Evolutionary conservation across 2,329 filamentous ascomycete genomes (phyloP).

Genomic region (Penicillium frequentans): DNA sequence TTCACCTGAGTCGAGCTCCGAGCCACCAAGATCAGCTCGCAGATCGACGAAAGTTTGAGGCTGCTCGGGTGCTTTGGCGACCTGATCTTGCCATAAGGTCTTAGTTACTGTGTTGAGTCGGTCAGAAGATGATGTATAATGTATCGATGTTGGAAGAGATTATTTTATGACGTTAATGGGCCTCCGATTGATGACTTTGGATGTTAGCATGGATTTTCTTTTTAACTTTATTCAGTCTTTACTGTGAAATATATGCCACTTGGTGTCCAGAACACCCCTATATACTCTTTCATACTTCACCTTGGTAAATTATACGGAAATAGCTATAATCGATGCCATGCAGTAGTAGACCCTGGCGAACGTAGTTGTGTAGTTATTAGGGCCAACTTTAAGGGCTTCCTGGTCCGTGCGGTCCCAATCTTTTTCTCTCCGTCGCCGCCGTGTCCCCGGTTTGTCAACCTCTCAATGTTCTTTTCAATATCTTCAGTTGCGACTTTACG

Average conservation of each 20-base stretch:
- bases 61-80: not conserved
- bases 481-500: constrained; percentile 18
- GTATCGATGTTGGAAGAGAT: constrained; percentile 9
- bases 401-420: constrained; percentile 31
- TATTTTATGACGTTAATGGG: constrained; percentile 23
- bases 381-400: constrained; percentile 24
- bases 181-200: constrained; percentile 18
- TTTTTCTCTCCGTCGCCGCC: constrained; percentile 17
- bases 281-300: not conserved
- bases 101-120: not conserved
- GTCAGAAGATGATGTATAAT: constrained; percentile 9
- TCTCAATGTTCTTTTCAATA: constrained; percentile 28
- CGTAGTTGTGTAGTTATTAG: constrained; percentile 8
- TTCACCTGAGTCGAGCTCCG: not conserved
- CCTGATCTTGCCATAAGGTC: not conserved
- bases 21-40: not conserved
- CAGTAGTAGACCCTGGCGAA: too few relatives aligned
- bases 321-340: not conserved
- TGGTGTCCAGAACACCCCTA: not conserved
- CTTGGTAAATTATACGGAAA: not conserved
- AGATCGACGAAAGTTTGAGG: not conserved
- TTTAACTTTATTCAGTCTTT: constrained; percentile 21
- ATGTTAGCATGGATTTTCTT: constrained; percentile 4
- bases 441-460: constrained; percentile 1
- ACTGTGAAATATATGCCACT: constrained; percentile 1